phyloP scores from a whole-genome alignment of 345 rosid genomes.

The Hypericum androsaemum region DNA sequence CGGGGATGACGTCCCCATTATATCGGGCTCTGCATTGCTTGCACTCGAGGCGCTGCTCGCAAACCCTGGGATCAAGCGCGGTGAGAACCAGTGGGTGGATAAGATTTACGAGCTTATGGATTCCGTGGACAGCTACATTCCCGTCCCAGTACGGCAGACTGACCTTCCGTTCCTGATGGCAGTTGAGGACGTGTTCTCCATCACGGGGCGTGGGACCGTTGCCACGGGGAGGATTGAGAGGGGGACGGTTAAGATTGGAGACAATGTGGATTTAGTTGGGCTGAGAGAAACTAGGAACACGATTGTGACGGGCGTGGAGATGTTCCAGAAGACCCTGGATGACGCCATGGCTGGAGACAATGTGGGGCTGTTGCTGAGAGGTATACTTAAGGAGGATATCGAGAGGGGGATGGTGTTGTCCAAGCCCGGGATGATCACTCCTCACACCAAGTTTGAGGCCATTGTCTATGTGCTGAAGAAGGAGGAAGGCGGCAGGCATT shows the following conservation, averaged over 20 bases:
- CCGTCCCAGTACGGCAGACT: conserved; percentile 70
- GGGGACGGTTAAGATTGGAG: conserved; percentile 66
- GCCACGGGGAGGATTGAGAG: conserved; percentile 92
- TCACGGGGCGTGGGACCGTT: conserved; percentile 85
- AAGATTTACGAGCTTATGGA: conserved; percentile 91
- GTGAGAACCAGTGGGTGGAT: conserved; percentile 86
- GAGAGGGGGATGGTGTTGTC: conserved; percentile 97
- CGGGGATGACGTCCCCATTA: conserved; percentile 76
- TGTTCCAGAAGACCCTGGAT: conserved; percentile 85
- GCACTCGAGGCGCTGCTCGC: conserved; percentile 74
- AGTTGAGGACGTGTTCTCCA: conserved; percentile 81
- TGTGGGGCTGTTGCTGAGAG: conserved; percentile 84
- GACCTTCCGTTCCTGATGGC: conserved; percentile 86
- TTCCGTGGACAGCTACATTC: conserved; percentile 70
- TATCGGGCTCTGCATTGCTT: conserved; percentile 75
- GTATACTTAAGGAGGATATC: conserved; percentile 74
- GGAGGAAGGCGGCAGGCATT: conserved; percentile 96
- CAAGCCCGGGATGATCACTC: conserved; percentile 72
- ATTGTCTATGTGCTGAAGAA: conserved; percentile 91
- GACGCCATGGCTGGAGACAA: conserved; percentile 91
- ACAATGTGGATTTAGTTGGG: conserved; percentile 76
- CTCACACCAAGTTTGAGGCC: conserved; percentile 63
- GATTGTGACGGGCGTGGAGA: conserved; percentile 76
- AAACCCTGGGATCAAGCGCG: conserved; percentile 52
- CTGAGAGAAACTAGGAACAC: conserved; percentile 62